phyloP scores from a whole-genome alignment of 2,329 filamentous ascomycete species.

The Colletotrichum sidae region DNA sequence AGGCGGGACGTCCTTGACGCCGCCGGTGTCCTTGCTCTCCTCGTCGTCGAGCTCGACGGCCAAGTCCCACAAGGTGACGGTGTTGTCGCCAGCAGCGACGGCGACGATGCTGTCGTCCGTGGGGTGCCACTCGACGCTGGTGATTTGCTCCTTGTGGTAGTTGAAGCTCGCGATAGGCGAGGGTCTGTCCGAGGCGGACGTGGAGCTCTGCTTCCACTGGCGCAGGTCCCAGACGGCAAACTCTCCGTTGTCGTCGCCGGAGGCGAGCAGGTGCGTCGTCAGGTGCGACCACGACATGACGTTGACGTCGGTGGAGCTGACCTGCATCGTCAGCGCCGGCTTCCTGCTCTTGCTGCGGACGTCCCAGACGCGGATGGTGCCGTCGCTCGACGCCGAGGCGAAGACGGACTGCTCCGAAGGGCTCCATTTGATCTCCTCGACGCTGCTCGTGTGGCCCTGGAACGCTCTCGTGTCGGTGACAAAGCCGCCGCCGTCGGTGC shows the following conservation, averaged over 20 bases:
- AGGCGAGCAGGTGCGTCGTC: conserved; percentile 89
- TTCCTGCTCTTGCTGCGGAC: conserved; percentile 89
- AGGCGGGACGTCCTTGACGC: conserved; percentile 89
- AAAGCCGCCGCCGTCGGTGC: conserved; percentile 89
- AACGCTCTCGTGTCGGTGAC: conserved; percentile 88
- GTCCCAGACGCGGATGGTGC: conserved; percentile 96
- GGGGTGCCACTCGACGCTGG: conserved; percentile 96
- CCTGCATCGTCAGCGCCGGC: conserved; percentile 87
- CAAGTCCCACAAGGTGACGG: conserved; percentile 95
- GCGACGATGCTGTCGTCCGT: conserved; percentile 96
- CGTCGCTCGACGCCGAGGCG: conserved; percentile 92
- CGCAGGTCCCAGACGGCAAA: conserved; percentile 98
- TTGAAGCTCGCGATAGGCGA: conserved; percentile 91
- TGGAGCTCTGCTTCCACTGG: conserved; percentile 83
- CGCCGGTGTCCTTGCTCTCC: conserved; percentile 90
- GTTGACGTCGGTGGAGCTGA: conserved; percentile 90
- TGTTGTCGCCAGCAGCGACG: conserved; percentile 92
- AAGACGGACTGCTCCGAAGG: conserved; percentile 94
- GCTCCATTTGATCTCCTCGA: conserved; percentile 98
- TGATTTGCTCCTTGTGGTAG: conserved; percentile 97
- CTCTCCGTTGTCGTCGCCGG: conserved; percentile 90
- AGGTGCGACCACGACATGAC: conserved; percentile 95
- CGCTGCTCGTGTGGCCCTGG: conserved; percentile 83
- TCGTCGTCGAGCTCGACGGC: conserved; percentile 97
- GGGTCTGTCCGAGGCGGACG: conserved; percentile 63